phyloP scores from a whole-genome alignment of 2,329 filamentous ascomycete genomes.

The Teratosphaeria zuluensis region DNA sequence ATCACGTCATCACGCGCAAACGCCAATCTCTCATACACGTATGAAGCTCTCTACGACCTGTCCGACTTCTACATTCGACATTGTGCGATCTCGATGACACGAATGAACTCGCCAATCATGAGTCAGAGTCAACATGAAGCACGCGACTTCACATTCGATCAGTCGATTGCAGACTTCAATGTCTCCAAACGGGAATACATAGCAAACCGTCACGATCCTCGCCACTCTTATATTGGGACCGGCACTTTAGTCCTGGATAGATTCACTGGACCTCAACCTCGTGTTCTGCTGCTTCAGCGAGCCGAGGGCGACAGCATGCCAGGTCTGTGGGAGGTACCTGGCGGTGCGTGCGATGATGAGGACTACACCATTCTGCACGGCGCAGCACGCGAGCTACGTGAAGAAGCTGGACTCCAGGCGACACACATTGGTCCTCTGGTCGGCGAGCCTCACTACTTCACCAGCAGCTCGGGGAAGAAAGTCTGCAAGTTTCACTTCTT shows the following conservation, averaged over 20 bases:
- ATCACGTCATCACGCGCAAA: too few relatives aligned
- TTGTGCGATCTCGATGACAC: neutral
- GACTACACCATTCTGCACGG: conserved; percentile 36
- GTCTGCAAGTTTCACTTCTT: conserved; percentile 6
- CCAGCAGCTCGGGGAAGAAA: neutral
- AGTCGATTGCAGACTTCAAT: neutral
- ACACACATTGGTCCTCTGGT: conserved; percentile 14
- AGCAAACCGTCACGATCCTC: neutral
- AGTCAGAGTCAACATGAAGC: neutral
- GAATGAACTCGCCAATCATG: neutral
- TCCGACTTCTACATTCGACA: neutral
- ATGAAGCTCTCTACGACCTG: too few relatives aligned
- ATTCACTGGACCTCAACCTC: neutral
- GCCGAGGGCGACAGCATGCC: conserved; percentile 29
- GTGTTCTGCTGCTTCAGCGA: conserved; percentile 39
- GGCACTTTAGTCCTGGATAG: neutral
- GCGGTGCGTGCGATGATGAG: conserved; percentile 37
- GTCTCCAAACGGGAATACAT: neutral
- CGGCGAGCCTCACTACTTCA: conserved; percentile 3
- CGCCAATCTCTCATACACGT: too few relatives aligned
- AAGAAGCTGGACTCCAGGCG: conserved; percentile 37
- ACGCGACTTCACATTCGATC: neutral
- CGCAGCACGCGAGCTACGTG: conserved; percentile 40
- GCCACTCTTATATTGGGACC: neutral
- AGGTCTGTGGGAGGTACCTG: conserved; percentile 40